A percentile compares a stretch with the other conserved stretches of the same genome.
Conservation (phyloP, 495 filamentous ascomycete genomes). For the Penicillium chermesinum region DNA sequence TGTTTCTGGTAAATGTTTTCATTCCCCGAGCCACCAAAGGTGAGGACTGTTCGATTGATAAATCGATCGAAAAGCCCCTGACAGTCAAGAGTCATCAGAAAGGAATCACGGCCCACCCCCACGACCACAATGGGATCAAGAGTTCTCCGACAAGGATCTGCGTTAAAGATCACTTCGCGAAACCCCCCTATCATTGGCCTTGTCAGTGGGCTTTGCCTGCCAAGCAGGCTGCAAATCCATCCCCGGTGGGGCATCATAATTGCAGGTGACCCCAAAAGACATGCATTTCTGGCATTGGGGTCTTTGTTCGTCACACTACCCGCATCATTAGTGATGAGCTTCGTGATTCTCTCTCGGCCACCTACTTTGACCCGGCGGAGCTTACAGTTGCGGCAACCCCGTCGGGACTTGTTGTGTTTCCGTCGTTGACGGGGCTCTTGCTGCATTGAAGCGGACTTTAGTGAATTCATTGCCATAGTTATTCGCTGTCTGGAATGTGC, state of each 20-base stretch:
- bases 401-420: slow-evolving; percentile 29
- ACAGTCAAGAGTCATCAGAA: slow-evolving; percentile 20
- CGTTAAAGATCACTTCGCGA: slow-evolving; percentile 7
- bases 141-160: not conserved
- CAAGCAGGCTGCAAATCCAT: slow-evolving; percentile 27
- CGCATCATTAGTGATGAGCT: not conserved
- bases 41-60: slow-evolving; percentile 22
- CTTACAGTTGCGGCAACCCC: slow-evolving; percentile 41
- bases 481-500: not conserved
- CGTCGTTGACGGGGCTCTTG: slow-evolving; percentile 12
- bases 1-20: slow-evolving; percentile 12
- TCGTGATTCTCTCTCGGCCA: not conserved
- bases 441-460: not conserved
- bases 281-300: slow-evolving; percentile 33
- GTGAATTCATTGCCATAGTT: not conserved
- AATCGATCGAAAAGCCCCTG: slow-evolving; percentile 27
- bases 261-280: slow-evolving; percentile 33
- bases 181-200: slow-evolving; percentile 4
- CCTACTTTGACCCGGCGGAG: slow-evolving; percentile 39
- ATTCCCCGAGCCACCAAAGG: slow-evolving; percentile 17
- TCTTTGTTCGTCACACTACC: slow-evolving; percentile 36
- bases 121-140: slow-evolving; percentile 2
- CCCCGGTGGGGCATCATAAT: slow-evolving; percentile 19
- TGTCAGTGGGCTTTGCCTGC: slow-evolving; percentile 1
- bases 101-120: slow-evolving; percentile 16